Conservation (phyloP, 1,284 basidiomycete species). For the Ceraceosorus bombacis region DNA sequence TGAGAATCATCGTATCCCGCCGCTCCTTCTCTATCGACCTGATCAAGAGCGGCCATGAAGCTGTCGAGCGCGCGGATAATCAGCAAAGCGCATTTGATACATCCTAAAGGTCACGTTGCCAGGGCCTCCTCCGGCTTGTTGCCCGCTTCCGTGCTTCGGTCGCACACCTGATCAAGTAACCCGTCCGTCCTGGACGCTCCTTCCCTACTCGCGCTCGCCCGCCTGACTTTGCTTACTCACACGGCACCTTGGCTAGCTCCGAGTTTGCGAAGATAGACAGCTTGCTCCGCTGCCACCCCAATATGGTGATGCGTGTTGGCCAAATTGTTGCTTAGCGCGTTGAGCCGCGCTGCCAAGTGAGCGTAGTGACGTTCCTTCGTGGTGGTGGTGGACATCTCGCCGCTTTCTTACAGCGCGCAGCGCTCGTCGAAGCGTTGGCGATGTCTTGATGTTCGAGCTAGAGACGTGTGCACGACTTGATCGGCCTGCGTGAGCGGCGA, state of each 20-base stretch:
- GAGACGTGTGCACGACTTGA: too few species aligned
- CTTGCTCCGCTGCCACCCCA: constrained; percentile 14
- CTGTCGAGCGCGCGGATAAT: neutral
- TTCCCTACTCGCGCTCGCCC: neutral
- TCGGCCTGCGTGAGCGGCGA: too few species aligned
- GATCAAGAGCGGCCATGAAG: constrained; percentile 10
- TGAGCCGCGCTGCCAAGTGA: constrained; percentile 15
- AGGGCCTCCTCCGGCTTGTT: neutral
- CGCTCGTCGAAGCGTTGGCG: too few species aligned
- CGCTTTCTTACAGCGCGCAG: too few species aligned
- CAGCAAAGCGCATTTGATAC: neutral
- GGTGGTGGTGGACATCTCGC: constrained; percentile 2
- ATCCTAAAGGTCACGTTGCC: neutral
- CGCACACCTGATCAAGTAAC: neutral
- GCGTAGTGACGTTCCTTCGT: constrained; percentile 19
- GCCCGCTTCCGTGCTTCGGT: neutral
- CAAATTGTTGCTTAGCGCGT: constrained; percentile 5
- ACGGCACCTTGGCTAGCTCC: constrained; percentile 13
- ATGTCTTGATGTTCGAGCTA: too few species aligned
- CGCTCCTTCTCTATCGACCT: constrained; percentile 7
- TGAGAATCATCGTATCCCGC: neutral
- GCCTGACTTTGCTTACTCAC: constrained; percentile 4
- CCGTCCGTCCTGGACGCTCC: too few species aligned
- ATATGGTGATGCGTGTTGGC: constrained; percentile 11
- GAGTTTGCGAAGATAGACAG: constrained; percentile 9